Percentiles rank a stretch among this genome's conserved stretches.
Conservation (phyloP, 2,329 filamentous ascomycete species). For the Hortaea werneckii region DNA sequence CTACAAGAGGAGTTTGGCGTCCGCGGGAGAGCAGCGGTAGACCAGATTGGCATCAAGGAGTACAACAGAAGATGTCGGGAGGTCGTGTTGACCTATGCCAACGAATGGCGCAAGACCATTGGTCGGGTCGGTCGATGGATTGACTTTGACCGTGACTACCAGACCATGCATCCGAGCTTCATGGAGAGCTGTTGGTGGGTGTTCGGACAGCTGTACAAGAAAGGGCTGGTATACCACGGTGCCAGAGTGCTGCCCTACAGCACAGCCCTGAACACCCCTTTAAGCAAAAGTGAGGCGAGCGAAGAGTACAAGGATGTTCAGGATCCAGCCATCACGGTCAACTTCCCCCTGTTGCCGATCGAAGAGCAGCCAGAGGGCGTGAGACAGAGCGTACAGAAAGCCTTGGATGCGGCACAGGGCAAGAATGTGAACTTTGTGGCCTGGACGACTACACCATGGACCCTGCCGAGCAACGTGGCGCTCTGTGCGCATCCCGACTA, state of each 20-base stretch:
- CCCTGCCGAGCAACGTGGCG: conserved; percentile 68
- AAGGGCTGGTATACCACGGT: conserved; percentile 79
- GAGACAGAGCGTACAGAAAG: conserved; percentile 19
- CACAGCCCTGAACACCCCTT: conserved; percentile 74
- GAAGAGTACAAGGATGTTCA: conserved; percentile 92
- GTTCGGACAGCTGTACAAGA: conserved; percentile 86
- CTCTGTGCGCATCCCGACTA: conserved; percentile 72
- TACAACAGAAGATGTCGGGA: conserved; percentile 88
- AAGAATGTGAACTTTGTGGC: conserved; percentile 69
- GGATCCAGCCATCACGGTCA: conserved; percentile 80
- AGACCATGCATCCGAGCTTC: conserved; percentile 91
- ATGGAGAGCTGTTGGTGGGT: conserved; percentile 98
- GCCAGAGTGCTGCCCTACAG: conserved; percentile 94
- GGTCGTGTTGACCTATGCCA: conserved; percentile 84
- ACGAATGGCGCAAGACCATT: conserved; percentile 80
- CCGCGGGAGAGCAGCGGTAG: conserved; percentile 75
- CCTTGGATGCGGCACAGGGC: conserved; percentile 19
- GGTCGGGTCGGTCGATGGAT: conserved; percentile 90
- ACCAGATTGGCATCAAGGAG: conserved; percentile 72
- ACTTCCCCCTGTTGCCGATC: conserved; percentile 60
- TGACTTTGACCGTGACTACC: conserved; percentile 96
- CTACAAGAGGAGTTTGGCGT: conserved; percentile 54
- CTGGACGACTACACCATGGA: conserved; percentile 89
- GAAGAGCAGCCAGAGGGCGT: conserved; percentile 22
- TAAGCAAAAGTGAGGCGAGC: conserved; percentile 89